Base-by-base conservation (phyloP, 2,329 filamentous ascomycete species). In the Sporothrix pallida region DNA sequence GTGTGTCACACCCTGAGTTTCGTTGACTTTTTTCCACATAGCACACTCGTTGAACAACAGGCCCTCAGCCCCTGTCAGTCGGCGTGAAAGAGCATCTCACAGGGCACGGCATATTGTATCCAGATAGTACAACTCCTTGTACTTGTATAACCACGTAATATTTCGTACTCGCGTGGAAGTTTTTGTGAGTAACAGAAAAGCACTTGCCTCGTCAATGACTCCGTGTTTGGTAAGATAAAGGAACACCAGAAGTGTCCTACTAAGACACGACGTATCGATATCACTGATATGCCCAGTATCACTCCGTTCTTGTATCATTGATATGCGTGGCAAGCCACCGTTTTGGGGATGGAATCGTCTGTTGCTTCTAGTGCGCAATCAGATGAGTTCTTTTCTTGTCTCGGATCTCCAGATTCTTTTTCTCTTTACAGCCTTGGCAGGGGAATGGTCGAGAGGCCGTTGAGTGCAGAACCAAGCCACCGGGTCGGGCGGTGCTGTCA, bases 401-500 rank as follows among this genome's bases (percentile, higher is more conserved):
- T 69, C 46, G 65, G 65, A 69, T 69, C 65, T 69, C 65, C 46
- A 69, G 46, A 12, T n/a, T 52, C 17, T 63, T 67, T 10, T 37
- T 69, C 46, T 67, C n/a, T n/a, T 54, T 23, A 69, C 23, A 54
- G 65, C 65, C 65, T 69, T 69, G 65, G 65, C 65, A 69, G 65
- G 65, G 63, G 46, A 50, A n/a, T 26, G 23, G 46, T 15, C 8
- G 23, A 48, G 20, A 67, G 20, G 17, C n/a, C 62, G 10, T 67
- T 44, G 12, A 67, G 46, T 12, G 20, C 23, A 70, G 68, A 71
- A 71, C 69, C 69, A 60, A 71, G 69, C 54, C 52, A 20, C 12
- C 48, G 69, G 69, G 69, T 60, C 54, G 7, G 42, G 48, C 6
- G 10, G 20, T n/a, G 48, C 15, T 52, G 48, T 13, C 10, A 44